Evolutionary conservation across 805 yeast genomes (phyloP).

Genomic region (Zygosaccharomyces lentus): DNA sequence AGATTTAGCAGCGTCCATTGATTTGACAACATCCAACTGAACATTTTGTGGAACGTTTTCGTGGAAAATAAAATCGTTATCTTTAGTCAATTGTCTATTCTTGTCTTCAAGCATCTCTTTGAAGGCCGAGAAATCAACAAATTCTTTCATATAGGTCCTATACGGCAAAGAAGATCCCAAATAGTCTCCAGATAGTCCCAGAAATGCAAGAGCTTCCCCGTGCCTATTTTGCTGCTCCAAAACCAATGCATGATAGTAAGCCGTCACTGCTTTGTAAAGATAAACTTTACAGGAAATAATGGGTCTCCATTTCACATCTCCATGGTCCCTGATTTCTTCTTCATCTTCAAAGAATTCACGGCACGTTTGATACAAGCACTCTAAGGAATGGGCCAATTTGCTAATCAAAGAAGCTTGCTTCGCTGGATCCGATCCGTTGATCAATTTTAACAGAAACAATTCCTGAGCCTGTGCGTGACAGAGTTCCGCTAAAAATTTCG

Average conservation of each 20-base stretch:
- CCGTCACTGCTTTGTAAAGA: conserved; percentile 57
- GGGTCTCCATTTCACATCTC: conserved; percentile 49
- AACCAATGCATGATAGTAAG: conserved; percentile 53
- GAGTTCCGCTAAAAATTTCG: conserved; percentile 56
- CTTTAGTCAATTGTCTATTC: conserved; percentile 52
- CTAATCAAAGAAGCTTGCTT: conserved; percentile 69
- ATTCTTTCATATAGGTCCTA: conserved; percentile 36
- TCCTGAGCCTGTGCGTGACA: conserved; percentile 90
- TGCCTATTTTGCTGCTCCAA: conserved; percentile 53
- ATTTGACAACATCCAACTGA: conserved; percentile 32
- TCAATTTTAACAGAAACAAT: conserved; percentile 61
- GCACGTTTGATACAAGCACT: conserved; percentile 52
- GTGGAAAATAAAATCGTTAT: conserved; percentile 87
- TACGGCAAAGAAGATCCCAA: conserved; percentile 28
- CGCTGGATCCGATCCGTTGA: conserved; percentile 37
- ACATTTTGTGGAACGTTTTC: conserved; percentile 60
- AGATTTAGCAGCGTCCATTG: conserved; percentile 62
- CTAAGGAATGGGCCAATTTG: conserved; percentile 63
- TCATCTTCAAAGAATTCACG: conserved; percentile 41
- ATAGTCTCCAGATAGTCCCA: conserved; percentile 48
- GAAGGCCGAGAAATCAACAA: conserved; percentile 33
- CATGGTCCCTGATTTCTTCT: conserved; percentile 32
- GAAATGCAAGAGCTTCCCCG: conserved; percentile 73
- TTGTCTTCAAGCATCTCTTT: conserved; percentile 37
- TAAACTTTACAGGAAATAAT: conserved; percentile 48